Percentiles rank a stretch among this genome's conserved stretches.
These are phyloP conservation scores for Amniculicola lignicola DNA, from an alignment of 495 filamentous ascomycete species.

Conservation along the genomic window DNA sequence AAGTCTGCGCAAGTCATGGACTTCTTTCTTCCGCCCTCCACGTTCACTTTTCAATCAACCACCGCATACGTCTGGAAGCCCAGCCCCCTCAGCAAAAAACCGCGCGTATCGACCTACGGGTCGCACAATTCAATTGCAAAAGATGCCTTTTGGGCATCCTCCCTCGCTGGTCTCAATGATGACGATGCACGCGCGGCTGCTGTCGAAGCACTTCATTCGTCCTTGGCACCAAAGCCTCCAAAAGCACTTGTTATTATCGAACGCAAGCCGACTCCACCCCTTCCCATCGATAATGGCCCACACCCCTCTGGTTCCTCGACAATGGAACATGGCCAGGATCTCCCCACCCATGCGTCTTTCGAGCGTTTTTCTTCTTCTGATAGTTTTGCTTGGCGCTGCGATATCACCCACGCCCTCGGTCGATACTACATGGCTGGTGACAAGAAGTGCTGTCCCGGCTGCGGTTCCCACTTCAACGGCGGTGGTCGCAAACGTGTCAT, in stretches of 20 bases:
- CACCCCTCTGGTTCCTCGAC: constrained; percentile 19
- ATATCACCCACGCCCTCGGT: constrained; percentile 17
- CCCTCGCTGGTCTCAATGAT: background rate
- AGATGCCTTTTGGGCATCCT: constrained; percentile 4
- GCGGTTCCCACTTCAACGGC: constrained; percentile 7
- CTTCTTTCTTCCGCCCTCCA: constrained; percentile 16
- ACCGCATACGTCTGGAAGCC: constrained; percentile 16
- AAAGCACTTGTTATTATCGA: background rate
- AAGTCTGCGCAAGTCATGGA: constrained; percentile 3
- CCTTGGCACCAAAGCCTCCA: constrained; percentile 6
- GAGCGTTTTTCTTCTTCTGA: background rate
- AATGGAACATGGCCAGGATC: constrained; percentile 21
- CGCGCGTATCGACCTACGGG: background rate
- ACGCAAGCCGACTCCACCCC: constrained; percentile 3
- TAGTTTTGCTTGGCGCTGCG: constrained; percentile 26
- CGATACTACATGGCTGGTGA: constrained; percentile 21
- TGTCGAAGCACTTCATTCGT: background rate
- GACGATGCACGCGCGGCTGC: constrained; percentile 2
- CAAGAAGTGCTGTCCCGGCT: constrained; percentile 17
- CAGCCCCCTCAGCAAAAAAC: background rate
- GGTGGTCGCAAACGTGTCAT: background rate
- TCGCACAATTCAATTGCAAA: constrained; percentile 17
- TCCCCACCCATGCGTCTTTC: constrained; percentile 6
- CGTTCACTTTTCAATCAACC: constrained; percentile 1
- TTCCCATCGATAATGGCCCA: constrained; percentile 10